A percentile compares a stretch with the other conserved stretches of the same genome.
Conservation (phyloP, 169 alveolate genomes). For the Plasmodium fragile region DNA sequence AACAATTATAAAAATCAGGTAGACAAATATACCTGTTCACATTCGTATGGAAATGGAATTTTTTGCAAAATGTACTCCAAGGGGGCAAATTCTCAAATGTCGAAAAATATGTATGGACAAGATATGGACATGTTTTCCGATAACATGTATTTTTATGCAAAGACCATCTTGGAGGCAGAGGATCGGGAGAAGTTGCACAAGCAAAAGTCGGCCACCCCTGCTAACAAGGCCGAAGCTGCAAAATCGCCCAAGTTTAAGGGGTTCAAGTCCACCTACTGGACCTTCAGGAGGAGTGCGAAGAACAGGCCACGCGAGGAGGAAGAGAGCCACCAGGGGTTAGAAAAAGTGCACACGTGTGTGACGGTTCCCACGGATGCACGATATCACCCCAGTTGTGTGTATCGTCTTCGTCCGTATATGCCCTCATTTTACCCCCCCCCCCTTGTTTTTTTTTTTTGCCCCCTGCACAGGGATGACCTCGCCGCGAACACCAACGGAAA, state of each 20-base stretch:
- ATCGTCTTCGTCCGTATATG: background rate
- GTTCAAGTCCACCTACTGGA: background rate
- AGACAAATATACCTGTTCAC: background rate
- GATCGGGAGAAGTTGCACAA: background rate
- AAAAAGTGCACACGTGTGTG: background rate
- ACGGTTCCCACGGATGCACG: background rate
- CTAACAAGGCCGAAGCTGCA: background rate
- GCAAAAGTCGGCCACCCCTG: background rate
- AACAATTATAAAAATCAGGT: constrained; percentile 13
- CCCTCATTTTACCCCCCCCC: background rate
- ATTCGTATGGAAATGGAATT: background rate
- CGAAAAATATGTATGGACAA: background rate
- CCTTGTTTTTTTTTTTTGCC: background rate
- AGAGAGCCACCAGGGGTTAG: background rate
- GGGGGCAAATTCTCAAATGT: background rate
- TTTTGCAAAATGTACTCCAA: background rate
- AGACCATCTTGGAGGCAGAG: constrained; percentile 24
- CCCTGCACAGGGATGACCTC: background rate
- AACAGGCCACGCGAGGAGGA: background rate
- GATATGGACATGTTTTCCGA: background rate
- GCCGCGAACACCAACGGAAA: background rate
- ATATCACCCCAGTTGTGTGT: background rate
- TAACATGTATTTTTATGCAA: constrained; percentile 22
- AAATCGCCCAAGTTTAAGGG: background rate
- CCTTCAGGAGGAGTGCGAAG: background rate